phyloP scores from a whole-genome alignment of 257 asterid species.

The Plantago major region DNA sequence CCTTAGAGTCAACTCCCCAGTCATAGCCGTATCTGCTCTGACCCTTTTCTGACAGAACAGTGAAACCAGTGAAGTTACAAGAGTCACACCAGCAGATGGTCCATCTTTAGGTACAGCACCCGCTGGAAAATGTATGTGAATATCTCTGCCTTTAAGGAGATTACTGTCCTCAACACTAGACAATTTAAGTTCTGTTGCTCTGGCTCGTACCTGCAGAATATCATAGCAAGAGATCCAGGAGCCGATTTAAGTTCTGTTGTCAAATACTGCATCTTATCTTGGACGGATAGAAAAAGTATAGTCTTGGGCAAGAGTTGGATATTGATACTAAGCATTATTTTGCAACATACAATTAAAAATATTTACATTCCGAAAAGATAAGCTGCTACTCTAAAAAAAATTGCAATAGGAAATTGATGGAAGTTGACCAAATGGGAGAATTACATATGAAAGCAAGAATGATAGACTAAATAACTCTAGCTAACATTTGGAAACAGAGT shows the following conservation, averaged over 20 bases:
- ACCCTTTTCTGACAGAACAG: constrained; percentile 88
- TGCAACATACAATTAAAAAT: too few relatives aligned
- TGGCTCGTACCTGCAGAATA: constrained; percentile 65
- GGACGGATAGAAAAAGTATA: constrained; percentile 14
- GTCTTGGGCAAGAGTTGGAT: not conserved
- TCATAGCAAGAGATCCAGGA: constrained; percentile 17
- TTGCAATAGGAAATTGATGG: too few relatives aligned
- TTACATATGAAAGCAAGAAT: too few relatives aligned
- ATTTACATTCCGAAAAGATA: too few relatives aligned
- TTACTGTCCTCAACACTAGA: constrained; percentile 58
- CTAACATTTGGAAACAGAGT: too few relatives aligned
- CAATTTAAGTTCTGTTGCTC: constrained; percentile 89
- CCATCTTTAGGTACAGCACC: constrained; percentile 99
- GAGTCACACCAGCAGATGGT: constrained; percentile 99
- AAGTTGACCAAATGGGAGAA: too few relatives aligned
- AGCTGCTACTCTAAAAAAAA: too few relatives aligned
- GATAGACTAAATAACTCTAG: too few relatives aligned
- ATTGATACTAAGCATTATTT: too few relatives aligned
- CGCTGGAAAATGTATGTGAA: constrained; percentile 97
- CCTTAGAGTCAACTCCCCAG: constrained; percentile 95
- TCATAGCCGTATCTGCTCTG: constrained; percentile 99
- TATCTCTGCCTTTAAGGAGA: constrained; percentile 82
- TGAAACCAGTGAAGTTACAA: constrained; percentile 94
- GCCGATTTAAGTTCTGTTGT: constrained; percentile 1
- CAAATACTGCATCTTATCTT: constrained; percentile 11